Conservation (phyloP, 2,329 filamentous ascomycete genomes). For the Raffaelea arxii region DNA sequence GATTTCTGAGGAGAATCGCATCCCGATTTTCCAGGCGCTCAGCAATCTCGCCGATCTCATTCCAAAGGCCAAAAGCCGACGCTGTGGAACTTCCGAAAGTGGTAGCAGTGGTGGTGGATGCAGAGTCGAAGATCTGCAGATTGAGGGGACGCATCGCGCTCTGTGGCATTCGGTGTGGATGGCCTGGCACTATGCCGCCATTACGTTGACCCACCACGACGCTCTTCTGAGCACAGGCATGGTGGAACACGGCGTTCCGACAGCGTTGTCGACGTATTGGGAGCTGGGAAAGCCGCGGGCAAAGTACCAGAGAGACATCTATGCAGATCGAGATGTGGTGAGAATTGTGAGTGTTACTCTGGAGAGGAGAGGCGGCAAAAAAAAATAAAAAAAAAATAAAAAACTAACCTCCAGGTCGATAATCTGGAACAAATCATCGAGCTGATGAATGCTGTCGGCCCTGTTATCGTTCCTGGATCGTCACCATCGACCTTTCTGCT, state of each 20-base stretch:
- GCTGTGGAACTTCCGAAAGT: too few species aligned
- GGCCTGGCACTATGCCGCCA: not conserved
- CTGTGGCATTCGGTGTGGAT: conserved; percentile 3
- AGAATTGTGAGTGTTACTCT: not conserved
- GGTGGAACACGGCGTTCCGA: not conserved
- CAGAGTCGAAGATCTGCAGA: too few species aligned
- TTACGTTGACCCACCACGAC: not conserved
- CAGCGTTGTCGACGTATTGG: not conserved
- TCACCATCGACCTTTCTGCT: not conserved
- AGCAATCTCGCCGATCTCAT: not conserved
- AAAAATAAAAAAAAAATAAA: not conserved
- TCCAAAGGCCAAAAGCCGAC: not conserved
- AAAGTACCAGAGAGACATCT: not conserved
- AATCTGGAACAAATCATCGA: conserved; percentile 1
- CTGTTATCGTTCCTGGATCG: not conserved
- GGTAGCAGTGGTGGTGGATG: too few species aligned
- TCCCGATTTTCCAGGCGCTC: not conserved
- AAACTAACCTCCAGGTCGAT: not conserved
- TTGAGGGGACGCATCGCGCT: not conserved
- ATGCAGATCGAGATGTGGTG: not conserved
- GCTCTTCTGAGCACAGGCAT: not conserved
- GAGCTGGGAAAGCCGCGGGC: conserved; percentile 1
- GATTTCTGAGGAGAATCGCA: not conserved
- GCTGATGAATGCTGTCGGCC: not conserved
- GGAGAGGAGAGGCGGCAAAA: not conserved